Evolutionary conservation across 2,329 filamentous ascomycete species (phyloP).

Genomic region (Nigrospora osmanthi): DNA sequence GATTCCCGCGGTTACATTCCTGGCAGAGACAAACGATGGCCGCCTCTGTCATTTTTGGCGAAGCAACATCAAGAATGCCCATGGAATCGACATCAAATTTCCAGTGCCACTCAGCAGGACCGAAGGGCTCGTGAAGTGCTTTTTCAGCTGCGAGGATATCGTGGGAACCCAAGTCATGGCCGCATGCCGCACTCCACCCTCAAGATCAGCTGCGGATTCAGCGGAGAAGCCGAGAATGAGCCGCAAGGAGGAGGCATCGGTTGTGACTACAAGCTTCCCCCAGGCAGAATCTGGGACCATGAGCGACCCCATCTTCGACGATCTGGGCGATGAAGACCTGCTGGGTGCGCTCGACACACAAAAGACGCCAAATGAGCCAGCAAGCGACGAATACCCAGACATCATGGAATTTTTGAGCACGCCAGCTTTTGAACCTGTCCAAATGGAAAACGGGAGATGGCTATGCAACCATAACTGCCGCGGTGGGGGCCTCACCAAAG

Average conservation of each 20-base stretch:
- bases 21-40: slow-evolving; percentile 66
- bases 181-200: slow-evolving; percentile 10
- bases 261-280: neutral
- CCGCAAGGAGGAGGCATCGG: too few species aligned
- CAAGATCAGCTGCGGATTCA: slow-evolving; percentile 17
- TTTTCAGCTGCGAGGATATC: slow-evolving; percentile 80
- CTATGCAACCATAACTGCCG: slow-evolving; percentile 62
- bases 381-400: slow-evolving; percentile 38
- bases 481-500: slow-evolving; percentile 25
- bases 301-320: slow-evolving; percentile 19
- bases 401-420: slow-evolving; percentile 39
- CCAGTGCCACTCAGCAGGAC: slow-evolving; percentile 44
- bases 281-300: neutral
- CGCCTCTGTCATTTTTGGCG: slow-evolving; percentile 61
- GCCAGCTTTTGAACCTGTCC: slow-evolving; percentile 28
- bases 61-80: slow-evolving; percentile 53
- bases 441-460: slow-evolving; percentile 64
- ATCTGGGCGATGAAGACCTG: slow-evolving; percentile 33
- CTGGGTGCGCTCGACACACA: slow-evolving; percentile 15
- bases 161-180: slow-evolving; percentile 45
- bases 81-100: slow-evolving; percentile 49
- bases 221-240: neutral
- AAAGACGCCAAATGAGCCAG: slow-evolving; percentile 6
- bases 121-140: slow-evolving; percentile 55
- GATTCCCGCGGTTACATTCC: slow-evolving; percentile 62